Conservation (phyloP, 2,329 filamentous ascomycete genomes). For the Pseudogymnoascus sp. region DNA sequence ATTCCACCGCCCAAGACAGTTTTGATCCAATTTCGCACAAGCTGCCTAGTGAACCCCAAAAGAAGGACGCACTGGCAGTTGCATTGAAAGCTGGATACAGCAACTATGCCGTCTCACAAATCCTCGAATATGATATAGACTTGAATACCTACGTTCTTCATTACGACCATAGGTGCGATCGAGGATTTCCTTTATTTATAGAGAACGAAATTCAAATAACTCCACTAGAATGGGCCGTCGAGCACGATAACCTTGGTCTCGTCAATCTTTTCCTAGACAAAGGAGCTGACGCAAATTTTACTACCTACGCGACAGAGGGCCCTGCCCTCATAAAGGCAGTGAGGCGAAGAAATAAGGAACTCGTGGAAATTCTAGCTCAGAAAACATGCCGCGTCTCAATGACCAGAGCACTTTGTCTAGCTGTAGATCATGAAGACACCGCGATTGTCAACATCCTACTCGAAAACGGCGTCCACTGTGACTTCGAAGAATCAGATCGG, state of each 20-base stretch:
- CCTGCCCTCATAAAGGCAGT: slow-evolving; percentile 15
- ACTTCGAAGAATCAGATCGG: slow-evolving; percentile 19
- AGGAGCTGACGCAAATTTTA: slow-evolving; percentile 13
- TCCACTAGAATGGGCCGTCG: slow-evolving; percentile 15
- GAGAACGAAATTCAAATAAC: not conserved
- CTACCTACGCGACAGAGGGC: not conserved
- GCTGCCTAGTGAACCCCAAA: not conserved
- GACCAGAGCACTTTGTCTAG: slow-evolving; percentile 15
- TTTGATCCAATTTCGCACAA: not conserved
- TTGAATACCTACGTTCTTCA: slow-evolving; percentile 9
- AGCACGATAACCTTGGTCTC: slow-evolving; percentile 13
- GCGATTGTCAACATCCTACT: slow-evolving; percentile 16
- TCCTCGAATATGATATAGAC: slow-evolving; percentile 13
- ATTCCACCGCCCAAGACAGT: not conserved
- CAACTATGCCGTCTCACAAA: slow-evolving; percentile 11
- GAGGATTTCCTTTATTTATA: not conserved
- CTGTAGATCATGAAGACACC: slow-evolving; percentile 14
- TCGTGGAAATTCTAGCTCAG: slow-evolving; percentile 14
- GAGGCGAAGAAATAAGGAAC: slow-evolving; percentile 13
- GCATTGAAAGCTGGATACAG: slow-evolving; percentile 13
- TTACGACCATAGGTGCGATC: not conserved
- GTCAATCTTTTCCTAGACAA: slow-evolving; percentile 15
- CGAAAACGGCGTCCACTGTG: slow-evolving; percentile 14
- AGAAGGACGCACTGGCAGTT: slow-evolving; percentile 10
- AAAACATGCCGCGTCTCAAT: slow-evolving; percentile 14